phyloP scores from a whole-genome alignment of 257 asterid genomes.

The Jasminum sambac region DNA sequence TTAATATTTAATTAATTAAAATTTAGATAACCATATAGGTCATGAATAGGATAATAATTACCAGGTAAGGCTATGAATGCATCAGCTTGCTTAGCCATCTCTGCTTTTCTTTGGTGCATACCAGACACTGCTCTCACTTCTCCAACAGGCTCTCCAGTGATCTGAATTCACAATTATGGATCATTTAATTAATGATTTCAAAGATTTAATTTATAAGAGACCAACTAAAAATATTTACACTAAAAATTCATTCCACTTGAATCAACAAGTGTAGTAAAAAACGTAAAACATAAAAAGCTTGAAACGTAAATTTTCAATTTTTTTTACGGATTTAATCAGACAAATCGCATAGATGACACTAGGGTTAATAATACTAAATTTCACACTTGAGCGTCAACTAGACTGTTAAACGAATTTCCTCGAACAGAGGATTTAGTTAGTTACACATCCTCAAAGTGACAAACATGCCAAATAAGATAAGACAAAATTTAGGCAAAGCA shows the following conservation, averaged over 20 bases:
- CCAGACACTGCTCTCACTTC: conserved; percentile 88
- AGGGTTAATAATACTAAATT: too few relatives aligned
- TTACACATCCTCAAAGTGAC: background rate
- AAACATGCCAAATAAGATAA: background rate
- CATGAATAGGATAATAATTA: conserved; percentile 14
- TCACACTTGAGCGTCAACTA: too few relatives aligned
- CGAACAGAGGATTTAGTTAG: background rate
- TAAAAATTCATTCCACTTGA: too few relatives aligned
- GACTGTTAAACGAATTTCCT: too few relatives aligned
- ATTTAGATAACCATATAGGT: background rate
- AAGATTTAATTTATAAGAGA: background rate
- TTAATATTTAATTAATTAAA: background rate
- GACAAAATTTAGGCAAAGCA: background rate
- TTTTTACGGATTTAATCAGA: too few relatives aligned
- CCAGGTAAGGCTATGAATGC: conserved; percentile 95
- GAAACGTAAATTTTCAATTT: too few relatives aligned
- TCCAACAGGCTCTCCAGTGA: conserved; percentile 89
- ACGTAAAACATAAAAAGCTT: too few relatives aligned
- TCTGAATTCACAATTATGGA: conserved; percentile 38
- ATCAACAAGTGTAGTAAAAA: too few relatives aligned
- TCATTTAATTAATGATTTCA: background rate
- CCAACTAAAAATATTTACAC: too few relatives aligned
- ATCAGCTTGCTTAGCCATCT: conserved; percentile 95
- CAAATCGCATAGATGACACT: too few relatives aligned
- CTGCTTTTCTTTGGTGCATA: conserved; percentile 96